These are phyloP conservation scores for Setaria italica DNA, from an alignment of 202 grass and related monocot genomes.

Conservation along the genomic window DNA sequence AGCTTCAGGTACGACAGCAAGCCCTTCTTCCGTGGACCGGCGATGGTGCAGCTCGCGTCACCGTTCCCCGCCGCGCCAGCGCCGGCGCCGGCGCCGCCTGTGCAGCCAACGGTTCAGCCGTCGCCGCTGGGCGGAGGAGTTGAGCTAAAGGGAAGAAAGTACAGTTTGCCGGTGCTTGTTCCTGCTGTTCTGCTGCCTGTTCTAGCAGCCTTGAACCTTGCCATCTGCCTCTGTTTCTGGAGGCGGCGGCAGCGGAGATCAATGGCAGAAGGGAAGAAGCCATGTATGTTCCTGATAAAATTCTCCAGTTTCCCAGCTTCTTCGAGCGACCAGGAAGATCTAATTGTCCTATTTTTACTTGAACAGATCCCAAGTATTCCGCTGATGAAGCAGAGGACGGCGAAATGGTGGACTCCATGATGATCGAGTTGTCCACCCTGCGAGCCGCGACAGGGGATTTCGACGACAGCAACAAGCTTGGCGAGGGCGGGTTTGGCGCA, in stretches of 20 bases:
- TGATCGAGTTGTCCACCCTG: conserved; percentile 58
- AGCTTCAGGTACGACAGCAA: no score
- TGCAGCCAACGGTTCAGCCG: no score
- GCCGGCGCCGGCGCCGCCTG: no score
- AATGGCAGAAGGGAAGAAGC: background rate
- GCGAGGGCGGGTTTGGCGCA: conserved; percentile 66
- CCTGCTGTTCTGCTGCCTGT: conserved; percentile 31
- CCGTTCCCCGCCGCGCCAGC: no score
- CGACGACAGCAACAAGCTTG: conserved; percentile 66
- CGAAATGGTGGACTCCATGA: conserved; percentile 46
- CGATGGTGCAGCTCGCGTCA: no score
- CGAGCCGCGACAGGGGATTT: conserved; percentile 58
- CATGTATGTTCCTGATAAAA: conserved; percentile 5
- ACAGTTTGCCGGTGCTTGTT: conserved; percentile 3
- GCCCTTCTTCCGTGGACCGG: no score
- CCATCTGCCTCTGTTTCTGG: conserved; percentile 24
- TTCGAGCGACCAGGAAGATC: background rate
- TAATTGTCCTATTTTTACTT: background rate
- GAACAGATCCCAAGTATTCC: conserved; percentile 20
- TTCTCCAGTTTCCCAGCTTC: background rate
- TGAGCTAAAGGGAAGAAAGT: background rate
- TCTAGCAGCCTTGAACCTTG: conserved; percentile 40
- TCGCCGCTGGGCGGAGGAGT: no score
- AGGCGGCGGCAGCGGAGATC: background rate
- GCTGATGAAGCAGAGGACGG: conserved; percentile 40